Conservation (phyloP, 805 yeast species). For the Saccharomycopsis sp. region DNA sequence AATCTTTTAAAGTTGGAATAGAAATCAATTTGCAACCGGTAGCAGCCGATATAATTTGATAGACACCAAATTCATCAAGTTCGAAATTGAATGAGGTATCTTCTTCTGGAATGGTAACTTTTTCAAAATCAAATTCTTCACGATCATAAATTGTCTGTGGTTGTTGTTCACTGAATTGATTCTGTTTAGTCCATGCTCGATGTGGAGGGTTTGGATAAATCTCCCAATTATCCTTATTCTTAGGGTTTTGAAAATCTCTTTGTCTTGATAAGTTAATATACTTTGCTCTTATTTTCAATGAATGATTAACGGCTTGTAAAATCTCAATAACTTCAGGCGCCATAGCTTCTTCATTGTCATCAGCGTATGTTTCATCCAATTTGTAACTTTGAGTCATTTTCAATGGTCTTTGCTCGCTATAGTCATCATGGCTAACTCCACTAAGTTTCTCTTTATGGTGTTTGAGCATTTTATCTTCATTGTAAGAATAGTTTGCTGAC, state of each 20-base stretch:
- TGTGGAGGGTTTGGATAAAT: constrained; percentile 93
- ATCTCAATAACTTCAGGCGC: constrained; percentile 62
- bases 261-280: constrained; percentile 71
- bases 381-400: constrained; percentile 9
- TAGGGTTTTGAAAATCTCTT: constrained; percentile 73
- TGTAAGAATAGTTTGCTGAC: constrained; percentile 54
- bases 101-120: constrained; percentile 47
- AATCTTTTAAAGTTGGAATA: constrained; percentile 82
- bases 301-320: constrained; percentile 52
- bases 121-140: constrained; percentile 49
- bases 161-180: constrained; percentile 35
- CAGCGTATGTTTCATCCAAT: background rate
- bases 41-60: constrained; percentile 44
- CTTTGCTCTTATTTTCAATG: constrained; percentile 69
- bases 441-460: constrained; percentile 62
- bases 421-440: constrained; percentile 36
- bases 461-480: constrained; percentile 55
- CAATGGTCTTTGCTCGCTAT: background rate
- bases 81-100: constrained; percentile 34
- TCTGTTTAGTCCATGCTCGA: constrained; percentile 64
- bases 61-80: constrained; percentile 61
- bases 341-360: constrained; percentile 47
- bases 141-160: constrained; percentile 38
- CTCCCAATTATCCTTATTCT: constrained; percentile 63
- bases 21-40: constrained; percentile 35